Base-by-base conservation (phyloP, 106 monocot species). In the Acorus gramineus region DNA sequence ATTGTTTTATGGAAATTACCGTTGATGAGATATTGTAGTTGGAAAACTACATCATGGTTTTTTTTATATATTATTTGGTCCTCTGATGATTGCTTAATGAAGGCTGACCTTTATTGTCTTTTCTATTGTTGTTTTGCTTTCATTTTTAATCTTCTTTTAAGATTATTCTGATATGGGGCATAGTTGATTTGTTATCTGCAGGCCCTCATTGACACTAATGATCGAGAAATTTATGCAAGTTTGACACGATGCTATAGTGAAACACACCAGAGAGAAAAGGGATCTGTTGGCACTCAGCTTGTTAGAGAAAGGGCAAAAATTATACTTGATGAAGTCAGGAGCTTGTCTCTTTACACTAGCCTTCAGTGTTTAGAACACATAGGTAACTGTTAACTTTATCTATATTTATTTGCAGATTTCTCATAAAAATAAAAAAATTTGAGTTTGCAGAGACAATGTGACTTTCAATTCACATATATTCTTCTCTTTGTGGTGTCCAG, bases 291-390 rank as follows among this genome's bases (percentile, higher is more conserved):
- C 47, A 87, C 86, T 47, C 87, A 87, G 72, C 80, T 90, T 10
- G 77, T 85, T 76, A 79, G 86, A 58, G 95, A 96, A 81, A 87
- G 96, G 70, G 82, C 87, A 67, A 80, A 88, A 61, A 98, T 91
- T 66, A 91, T 98, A 81, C 76, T 98, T 49, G 84, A 98, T 58
- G 96, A 98, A 77, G 55, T 87, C 10, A 82, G 69, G 57, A 69
- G 70, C 53, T 66, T 87, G 52, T 84, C 86, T 46, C 80, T 91
- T 74, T 81, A 72, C 5, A 83, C 87, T 42, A 78, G 75, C 44
- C 10, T 7, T 44, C 66, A 98, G 52, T 98, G 91, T 65, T 75
- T 98, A 61, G 66, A 75, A 14, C 96, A 98, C 78, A 72, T 98
- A 66, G 96, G 96, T 98, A 87, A 8, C 48, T 57, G 52, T 6